These are phyloP conservation scores for Penicillium coprophilum DNA, from an alignment of 495 filamentous ascomycete genomes.

Conservation along the genomic window DNA sequence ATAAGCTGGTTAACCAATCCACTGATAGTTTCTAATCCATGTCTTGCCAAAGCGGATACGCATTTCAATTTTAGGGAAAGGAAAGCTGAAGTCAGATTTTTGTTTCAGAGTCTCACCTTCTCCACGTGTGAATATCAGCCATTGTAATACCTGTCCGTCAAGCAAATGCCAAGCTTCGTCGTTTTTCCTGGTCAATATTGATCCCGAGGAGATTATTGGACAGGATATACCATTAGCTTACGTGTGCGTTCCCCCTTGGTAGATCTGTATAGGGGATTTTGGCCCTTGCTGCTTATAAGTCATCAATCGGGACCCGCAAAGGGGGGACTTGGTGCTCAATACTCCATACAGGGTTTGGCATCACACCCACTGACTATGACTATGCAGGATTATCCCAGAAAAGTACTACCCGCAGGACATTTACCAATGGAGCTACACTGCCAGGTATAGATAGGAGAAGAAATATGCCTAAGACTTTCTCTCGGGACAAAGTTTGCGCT, in stretches of 20 bases:
- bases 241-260: conserved; percentile 13
- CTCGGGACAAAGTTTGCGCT: conserved; percentile 23
- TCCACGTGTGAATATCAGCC: conserved; percentile 1
- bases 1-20: conserved; percentile 16
- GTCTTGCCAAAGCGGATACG: conserved; percentile 14
- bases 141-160: conserved; percentile 11
- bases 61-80: conserved; percentile 3
- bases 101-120: neutral
- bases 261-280: conserved; percentile 13
- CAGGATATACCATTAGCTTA: conserved; percentile 11
- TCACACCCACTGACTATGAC: conserved; percentile 18
- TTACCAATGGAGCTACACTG: conserved; percentile 18
- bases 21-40: conserved; percentile 8
- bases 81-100: neutral
- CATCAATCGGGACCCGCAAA: conserved; percentile 9
- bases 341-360: neutral
- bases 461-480: conserved; percentile 18
- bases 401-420: conserved; percentile 15
- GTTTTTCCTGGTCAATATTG: conserved; percentile 1
- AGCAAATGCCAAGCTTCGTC: conserved; percentile 23
- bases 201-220: conserved; percentile 7
- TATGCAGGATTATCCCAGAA: conserved; percentile 10
- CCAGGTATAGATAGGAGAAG: conserved; percentile 18
- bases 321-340: conserved; percentile 9
- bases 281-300: conserved; percentile 13